Evolutionary conservation across 2,329 filamentous ascomycete genomes (phyloP).

Genomic region (Colletotrichum falcatum): DNA sequence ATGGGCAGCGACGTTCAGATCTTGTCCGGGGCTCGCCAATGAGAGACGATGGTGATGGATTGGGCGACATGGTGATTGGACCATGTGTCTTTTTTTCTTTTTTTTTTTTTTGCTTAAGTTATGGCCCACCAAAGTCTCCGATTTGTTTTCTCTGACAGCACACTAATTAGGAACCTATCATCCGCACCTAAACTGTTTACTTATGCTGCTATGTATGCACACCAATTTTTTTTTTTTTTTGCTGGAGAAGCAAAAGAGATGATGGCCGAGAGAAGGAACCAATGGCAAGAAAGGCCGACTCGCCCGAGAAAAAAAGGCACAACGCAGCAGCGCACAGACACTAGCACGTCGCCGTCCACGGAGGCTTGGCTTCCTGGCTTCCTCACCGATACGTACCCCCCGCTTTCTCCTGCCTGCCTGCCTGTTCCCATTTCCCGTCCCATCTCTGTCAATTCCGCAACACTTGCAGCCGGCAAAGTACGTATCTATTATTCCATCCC

Average conservation of each 20-base stretch:
- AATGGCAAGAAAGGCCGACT: constrained; percentile 28
- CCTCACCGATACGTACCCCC: constrained; percentile 21
- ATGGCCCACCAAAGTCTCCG: constrained; percentile 11
- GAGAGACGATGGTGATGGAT: constrained; percentile 14
- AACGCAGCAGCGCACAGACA: constrained; percentile 28
- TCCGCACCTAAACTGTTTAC: too few relatives aligned
- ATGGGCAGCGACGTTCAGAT: background rate
- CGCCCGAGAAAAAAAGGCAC: constrained; percentile 20
- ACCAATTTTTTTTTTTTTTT: background rate
- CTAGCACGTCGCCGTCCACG: constrained; percentile 28
- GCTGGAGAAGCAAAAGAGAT: background rate
- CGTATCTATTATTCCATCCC: constrained; percentile 28
- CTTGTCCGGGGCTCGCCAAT: constrained; percentile 19
- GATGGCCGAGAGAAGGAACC: background rate
- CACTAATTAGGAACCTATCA: background rate
- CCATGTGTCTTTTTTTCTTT: background rate
- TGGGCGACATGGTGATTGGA: constrained; percentile 21
- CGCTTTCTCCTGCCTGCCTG: background rate
- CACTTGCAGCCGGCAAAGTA: constrained; percentile 30
- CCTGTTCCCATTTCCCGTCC: constrained; percentile 25
- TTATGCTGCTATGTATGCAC: too few relatives aligned
- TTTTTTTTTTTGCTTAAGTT: too few relatives aligned
- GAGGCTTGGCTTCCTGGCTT: constrained; percentile 21
- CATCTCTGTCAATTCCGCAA: constrained; percentile 31
- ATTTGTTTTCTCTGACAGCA: constrained; percentile 4